Evolutionary conservation across 306 rosid genomes (phyloP).

Genomic region (Luffa aegyptiaca): DNA sequence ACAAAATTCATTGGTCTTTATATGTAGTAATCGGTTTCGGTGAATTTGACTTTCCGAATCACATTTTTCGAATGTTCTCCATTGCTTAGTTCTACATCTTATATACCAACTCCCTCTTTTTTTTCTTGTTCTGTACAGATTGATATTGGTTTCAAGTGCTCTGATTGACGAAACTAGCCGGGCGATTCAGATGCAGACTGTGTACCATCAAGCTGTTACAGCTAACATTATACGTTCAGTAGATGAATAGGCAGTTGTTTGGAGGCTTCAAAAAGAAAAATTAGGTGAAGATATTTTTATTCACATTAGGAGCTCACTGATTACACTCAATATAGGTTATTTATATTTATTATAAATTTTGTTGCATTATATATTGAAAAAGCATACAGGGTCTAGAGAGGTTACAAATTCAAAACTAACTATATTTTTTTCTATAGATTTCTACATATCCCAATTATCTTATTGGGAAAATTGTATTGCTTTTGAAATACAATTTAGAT

Average conservation of each 20-base stretch:
- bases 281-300: background rate
- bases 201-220: background rate
- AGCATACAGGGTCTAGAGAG: background rate
- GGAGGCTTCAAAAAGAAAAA: background rate
- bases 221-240: background rate
- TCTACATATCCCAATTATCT: background rate
- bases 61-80: background rate
- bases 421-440: background rate
- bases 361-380: slow-evolving; percentile 4
- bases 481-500: background rate
- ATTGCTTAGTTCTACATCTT: background rate
- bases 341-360: background rate
- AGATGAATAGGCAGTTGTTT: background rate
- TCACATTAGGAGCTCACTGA: background rate
- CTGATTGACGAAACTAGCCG: background rate
- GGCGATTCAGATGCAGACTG: background rate
- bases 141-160: background rate
- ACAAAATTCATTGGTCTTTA: background rate
- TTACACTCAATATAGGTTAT: background rate
- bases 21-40: background rate
- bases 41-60: background rate
- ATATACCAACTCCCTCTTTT: background rate
- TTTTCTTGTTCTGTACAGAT: background rate
- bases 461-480: background rate
- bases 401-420: background rate